Conservation (phyloP, 495 filamentous ascomycete genomes). For the Neurospora sp. region DNA sequence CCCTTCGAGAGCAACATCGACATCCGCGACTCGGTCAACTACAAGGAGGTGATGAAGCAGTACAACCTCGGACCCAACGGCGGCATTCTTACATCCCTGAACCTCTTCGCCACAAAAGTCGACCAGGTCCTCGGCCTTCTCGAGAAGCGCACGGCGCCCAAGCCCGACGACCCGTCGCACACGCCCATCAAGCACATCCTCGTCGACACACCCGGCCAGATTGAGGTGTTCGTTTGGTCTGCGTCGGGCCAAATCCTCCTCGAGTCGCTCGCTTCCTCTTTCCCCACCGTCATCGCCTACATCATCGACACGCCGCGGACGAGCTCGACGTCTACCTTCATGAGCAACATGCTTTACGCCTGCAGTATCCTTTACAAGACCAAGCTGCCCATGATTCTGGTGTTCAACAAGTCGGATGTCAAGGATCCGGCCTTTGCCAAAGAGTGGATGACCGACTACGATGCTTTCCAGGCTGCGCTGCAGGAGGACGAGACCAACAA, state of each 20-base stretch:
- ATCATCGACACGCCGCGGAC: constrained; percentile 93
- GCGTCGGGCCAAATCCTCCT: constrained; percentile 89
- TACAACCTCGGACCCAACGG: constrained; percentile 98
- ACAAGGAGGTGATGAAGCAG: constrained; percentile 99
- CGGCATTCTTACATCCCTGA: constrained; percentile 91
- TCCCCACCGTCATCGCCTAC: constrained; percentile 94
- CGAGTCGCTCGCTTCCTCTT: constrained; percentile 80
- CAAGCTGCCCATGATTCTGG: constrained; percentile 92
- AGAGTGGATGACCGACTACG: constrained; percentile 99
- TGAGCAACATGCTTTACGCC: constrained; percentile 99
- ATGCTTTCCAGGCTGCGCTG: constrained; percentile 84
- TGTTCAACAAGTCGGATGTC: constrained; percentile 97
- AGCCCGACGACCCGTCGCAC: constrained; percentile 46
- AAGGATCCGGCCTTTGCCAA: constrained; percentile 85
- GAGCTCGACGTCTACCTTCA: constrained; percentile 88
- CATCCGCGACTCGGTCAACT: constrained; percentile 97
- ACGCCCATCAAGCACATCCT: constrained; percentile 74
- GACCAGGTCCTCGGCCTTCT: constrained; percentile 85
- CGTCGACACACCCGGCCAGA: constrained; percentile 93
- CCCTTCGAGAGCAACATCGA: constrained; percentile 99
- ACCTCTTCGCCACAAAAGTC: constrained; percentile 94
- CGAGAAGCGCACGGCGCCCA: constrained; percentile 72
- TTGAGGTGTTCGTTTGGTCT: constrained; percentile 97
- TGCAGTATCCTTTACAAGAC: constrained; percentile 98
- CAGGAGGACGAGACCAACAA: constrained; percentile 67